Conservation (phyloP, 345 rosid genomes). For the Ailanthus altissimus region DNA sequence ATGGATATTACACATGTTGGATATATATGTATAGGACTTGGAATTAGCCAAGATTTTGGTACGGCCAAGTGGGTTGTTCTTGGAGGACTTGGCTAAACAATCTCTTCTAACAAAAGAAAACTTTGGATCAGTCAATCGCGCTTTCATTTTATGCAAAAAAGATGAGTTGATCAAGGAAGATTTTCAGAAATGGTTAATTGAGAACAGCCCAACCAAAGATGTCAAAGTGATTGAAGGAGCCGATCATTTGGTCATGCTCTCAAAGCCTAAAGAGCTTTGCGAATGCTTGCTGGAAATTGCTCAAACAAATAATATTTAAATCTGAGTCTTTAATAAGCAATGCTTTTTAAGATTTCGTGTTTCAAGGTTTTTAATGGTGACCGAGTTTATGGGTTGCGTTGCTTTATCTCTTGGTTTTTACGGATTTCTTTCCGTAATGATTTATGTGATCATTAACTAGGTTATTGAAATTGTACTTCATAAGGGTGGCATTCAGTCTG, state of each 20-base stretch:
- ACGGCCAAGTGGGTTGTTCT: constrained; percentile 6
- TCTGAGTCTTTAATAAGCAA: too few relatives aligned
- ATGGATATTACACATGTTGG: too few relatives aligned
- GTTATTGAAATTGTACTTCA: too few relatives aligned
- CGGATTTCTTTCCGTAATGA: too few relatives aligned
- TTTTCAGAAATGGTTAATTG: constrained; percentile 25
- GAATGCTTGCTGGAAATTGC: constrained; percentile 24
- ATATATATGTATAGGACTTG: constrained; percentile 27
- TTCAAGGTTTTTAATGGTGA: too few relatives aligned
- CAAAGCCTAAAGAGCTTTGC: constrained; percentile 26
- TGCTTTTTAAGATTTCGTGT: too few relatives aligned
- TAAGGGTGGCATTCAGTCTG: too few relatives aligned
- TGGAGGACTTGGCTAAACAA: background rate
- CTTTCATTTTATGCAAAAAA: constrained; percentile 24
- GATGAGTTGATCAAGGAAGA: constrained; percentile 4
- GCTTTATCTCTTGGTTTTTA: too few relatives aligned
- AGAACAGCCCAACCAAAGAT: constrained; percentile 20
- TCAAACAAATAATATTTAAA: background rate
- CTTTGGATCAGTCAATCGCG: constrained; percentile 26
- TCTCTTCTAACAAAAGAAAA: constrained; percentile 18
- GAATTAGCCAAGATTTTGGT: constrained; percentile 17
- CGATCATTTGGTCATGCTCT: constrained; percentile 37
- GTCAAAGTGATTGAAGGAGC: constrained; percentile 30
- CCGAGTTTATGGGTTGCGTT: too few relatives aligned
- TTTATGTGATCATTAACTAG: too few relatives aligned